Evolutionary conservation across 2,329 filamentous ascomycete genomes (phyloP), one percentile per base, ranked within the genome.

Genomic region (Hypoxylon sp.): DNA sequence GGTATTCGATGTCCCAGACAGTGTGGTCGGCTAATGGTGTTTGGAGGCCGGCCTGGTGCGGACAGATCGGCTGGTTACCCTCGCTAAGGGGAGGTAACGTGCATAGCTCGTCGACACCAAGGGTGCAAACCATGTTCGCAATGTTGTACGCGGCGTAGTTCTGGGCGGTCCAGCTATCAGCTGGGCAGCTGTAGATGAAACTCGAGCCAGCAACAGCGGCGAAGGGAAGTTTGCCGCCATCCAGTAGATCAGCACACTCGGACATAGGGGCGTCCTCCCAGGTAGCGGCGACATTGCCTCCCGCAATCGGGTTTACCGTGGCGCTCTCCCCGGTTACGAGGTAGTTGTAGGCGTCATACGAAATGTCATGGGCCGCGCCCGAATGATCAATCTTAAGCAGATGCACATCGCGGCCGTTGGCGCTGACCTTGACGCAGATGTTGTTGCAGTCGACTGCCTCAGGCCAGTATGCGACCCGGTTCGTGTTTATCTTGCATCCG

Each of bases 401-500:
- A 73, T 88, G 83, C 62, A 91, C 77, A 48, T 77, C 81, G 67
- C 86, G 85, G 64, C 79, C 84, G 47, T 76, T 79, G 75, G 85
- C 79, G 60, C 79, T 83, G 71, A 89, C 79, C 76, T 84, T 83
- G 74, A 89, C 80, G 79, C 87, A 89, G 71, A 89, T 81, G 75
- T 86, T 82, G 79, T 85, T 79, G 81, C 87, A 90, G 80, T 81
- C 80, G 48, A 86, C 80, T 3, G 79, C 73, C 24, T 74, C 75
- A 6, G 88, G 88, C 86, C 86, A 89, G 83, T 90, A 90, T 68
- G 88, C 87, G 32, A 89, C 83, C 47, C 87, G 86, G 81, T 89
- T 84, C 69, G 83, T 87, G 80, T 89, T 78, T 77, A 89, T 84
- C 78, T 88, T 87, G 84, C 88, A 89, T 56, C 88, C 88, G 4